phyloP scores from a whole-genome alignment of 352 stramenopile genomes.

The Phytophthora syringae region DNA sequence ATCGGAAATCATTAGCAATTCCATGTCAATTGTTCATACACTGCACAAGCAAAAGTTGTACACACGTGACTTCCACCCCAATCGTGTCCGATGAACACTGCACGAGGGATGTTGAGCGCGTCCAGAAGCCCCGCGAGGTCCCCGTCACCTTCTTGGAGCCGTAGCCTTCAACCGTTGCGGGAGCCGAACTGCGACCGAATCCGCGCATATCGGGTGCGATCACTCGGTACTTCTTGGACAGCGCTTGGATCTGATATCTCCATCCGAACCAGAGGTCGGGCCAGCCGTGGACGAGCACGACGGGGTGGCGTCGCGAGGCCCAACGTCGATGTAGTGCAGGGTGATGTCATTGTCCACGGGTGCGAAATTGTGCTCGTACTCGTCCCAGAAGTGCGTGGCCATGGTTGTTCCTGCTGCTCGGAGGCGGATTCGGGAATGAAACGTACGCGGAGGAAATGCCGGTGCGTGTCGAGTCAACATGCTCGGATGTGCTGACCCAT shows the following conservation, averaged over 20 bases:
- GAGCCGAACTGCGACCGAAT: conserved; percentile 61
- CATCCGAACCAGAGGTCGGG: conserved; percentile 79
- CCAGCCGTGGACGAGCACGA: conserved; percentile 77
- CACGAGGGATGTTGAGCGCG: conserved; percentile 66
- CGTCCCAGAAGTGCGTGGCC: conserved; percentile 25
- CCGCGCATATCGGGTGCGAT: conserved; percentile 63
- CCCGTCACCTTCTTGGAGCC: conserved; percentile 58
- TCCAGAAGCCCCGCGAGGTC: conserved; percentile 60
- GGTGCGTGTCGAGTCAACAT: conserved; percentile 27
- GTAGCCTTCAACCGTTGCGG: conserved; percentile 46
- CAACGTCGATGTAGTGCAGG: conserved; percentile 71
- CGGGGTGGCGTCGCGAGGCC: conserved; percentile 48
- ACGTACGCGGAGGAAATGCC: not conserved
- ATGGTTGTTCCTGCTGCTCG: too few species aligned
- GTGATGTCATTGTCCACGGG: conserved; percentile 39
- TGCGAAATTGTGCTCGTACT: conserved; percentile 45
- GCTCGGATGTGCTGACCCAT: conserved; percentile 16
- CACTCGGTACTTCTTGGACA: conserved; percentile 56
- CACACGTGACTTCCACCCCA: conserved; percentile 27
- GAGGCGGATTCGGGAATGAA: too few species aligned
- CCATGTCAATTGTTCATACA: too few species aligned
- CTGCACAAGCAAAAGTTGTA: too few species aligned
- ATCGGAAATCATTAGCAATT: conserved; percentile 17
- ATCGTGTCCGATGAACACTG: conserved; percentile 78
- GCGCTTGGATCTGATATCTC: conserved; percentile 65